Evolutionary conservation across 768 basidiomycete species (phyloP), one percentile per base, ranked within the genome.

Genomic region (Calocera viscosa): DNA sequence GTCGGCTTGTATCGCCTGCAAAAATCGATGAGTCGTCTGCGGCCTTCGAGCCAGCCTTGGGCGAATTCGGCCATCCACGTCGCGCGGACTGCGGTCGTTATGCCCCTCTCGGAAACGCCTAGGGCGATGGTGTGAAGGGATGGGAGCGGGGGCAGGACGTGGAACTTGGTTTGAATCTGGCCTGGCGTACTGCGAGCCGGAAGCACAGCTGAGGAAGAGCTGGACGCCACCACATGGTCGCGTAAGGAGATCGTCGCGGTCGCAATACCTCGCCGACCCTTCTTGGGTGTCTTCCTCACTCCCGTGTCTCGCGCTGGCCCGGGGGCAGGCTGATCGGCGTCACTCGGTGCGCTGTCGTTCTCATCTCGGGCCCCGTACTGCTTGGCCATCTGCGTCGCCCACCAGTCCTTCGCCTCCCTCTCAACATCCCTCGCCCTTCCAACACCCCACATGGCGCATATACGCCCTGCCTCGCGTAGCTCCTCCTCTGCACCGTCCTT

Each of bases 361-460:
- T 19, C 53, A 19, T 60, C 53, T 26, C 26, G 24, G 3, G 26
- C 30, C 5, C 53, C 26, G 19, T 12, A 5, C 53, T 60, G 63
- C 63, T 64, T 60, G 5, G 26, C 26, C 53, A 60, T 60, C 53
- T 60, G 65, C 63, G 24, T 64, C 68, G 84, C 83, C 14, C 82
- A 68, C 82, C 83, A 83, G 24, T 72, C 73, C 49, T 77, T 84
- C 66, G 89, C 72, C 67, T 77, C 78, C 74, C 83, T 84, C 76
- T 94, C 92, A 43, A 84, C 78, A 68, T 86, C 86, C 70, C 81
- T 84, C 0, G 86, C 84, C 41, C 83, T 79, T 65, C 78, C 80
- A 43, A 86, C 78, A 0, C 88, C 87, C 1, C 81, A 81, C 10
- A 86, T 76, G 0, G 86, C 88, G 70, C 85, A 83, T 0, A 80